Conservation (phyloP, 371 early-diverging fungal species). For the Mortierella sp. region DNA sequence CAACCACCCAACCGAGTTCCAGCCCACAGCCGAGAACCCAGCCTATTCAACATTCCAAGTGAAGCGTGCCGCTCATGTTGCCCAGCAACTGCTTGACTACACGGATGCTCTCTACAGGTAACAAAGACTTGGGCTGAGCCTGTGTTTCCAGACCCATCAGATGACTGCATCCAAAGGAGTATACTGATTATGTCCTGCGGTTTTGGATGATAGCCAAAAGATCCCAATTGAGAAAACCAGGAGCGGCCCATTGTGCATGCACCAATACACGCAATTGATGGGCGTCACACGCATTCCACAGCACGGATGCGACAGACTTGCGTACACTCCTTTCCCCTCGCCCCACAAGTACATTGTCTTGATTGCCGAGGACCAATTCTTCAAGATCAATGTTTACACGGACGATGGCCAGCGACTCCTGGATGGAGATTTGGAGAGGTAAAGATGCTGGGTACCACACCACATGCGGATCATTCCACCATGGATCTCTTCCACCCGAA, state of each 20-base stretch:
- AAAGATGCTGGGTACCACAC: slow-evolving; percentile 35
- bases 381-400: slow-evolving; percentile 72
- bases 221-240: slow-evolving; percentile 67
- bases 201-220: slow-evolving; percentile 58
- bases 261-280: slow-evolving; percentile 85
- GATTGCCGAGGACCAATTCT: slow-evolving; percentile 81
- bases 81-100: slow-evolving; percentile 75
- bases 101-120: slow-evolving; percentile 76
- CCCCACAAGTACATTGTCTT: slow-evolving; percentile 76
- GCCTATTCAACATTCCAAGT: slow-evolving; percentile 82
- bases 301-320: slow-evolving; percentile 70
- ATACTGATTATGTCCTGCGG: too few relatives aligned
- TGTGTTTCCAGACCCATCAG: too few relatives aligned
- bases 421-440: slow-evolving; percentile 81
- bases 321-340: slow-evolving; percentile 60
- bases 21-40: slow-evolving; percentile 53
- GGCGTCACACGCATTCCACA: slow-evolving; percentile 86
- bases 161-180: too few relatives aligned
- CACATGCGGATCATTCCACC: too few relatives aligned
- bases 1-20: slow-evolving; percentile 66
- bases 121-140: too few relatives aligned
- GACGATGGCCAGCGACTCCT: slow-evolving; percentile 58
- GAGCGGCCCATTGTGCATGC: slow-evolving; percentile 77
- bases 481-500: background rate
- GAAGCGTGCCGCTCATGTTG: slow-evolving; percentile 86